Evolutionary conservation across 257 asterid species (phyloP), one percentile per base, ranked within the genome.

Genomic region (Nemophila menziesii): DNA sequence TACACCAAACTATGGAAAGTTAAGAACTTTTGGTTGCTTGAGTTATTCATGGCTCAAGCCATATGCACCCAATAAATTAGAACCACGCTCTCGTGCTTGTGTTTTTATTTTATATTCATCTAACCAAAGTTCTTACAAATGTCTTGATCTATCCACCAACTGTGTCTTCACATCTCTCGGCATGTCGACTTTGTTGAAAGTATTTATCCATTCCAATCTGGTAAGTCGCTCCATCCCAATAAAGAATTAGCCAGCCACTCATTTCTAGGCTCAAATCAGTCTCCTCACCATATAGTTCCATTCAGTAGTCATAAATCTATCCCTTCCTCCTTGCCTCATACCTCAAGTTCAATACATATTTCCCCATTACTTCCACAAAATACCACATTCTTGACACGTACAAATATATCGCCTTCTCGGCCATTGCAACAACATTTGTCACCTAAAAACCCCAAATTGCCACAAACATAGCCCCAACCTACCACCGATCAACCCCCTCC

Each of bases 111-210:
- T 36, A 24, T 22, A 27, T 20, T 45, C 39, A 9, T n/a, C 9
- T 2, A 23, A 5, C 4, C 39, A 45, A 0, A 24, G 33, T n/a
- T 36, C 37, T 20, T 45, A 13, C n/a, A 22, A 45, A 7, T 45
- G 22, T 16, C 17, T 24, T 0, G 22, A 45, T 45, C 51, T 38
- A 10, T 22, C 39, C 11, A 45, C 38, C 4, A 22, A 22, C 6
- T n/a, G 16, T 15, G 4, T 45, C 17, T 7, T n/a, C 14, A 13
- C 14, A 13, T 24, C 14, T 45, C 39, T 2, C 17, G 39, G 16
- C 22, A 45, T 45, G 51, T 45, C 5, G 20, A 24, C 17, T 45
- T 45, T 45, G 51, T 45, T 3, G 21, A 45, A 22, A 2, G 13
- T 18, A 21, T 44, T 16, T 22, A 22, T 13, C 22, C 39, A 2